Conservation (phyloP, 371 early-diverging fungal species). For the Lichtheimia ornata region DNA sequence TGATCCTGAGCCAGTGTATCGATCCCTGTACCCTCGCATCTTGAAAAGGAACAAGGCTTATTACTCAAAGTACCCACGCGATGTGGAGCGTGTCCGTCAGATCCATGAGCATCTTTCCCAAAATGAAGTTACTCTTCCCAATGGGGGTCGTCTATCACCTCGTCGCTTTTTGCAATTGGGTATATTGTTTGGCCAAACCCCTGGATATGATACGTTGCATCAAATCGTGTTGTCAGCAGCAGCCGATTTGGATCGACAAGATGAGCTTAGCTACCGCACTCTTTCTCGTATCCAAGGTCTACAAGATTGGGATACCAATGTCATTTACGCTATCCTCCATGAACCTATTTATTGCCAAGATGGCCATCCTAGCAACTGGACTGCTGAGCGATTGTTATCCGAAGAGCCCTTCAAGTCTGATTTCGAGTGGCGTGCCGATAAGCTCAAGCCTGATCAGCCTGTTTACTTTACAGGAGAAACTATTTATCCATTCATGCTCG, state of each 20-base stretch:
- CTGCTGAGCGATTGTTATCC: conserved; percentile 60
- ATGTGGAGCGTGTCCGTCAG: conserved; percentile 61
- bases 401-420: conserved; percentile 45
- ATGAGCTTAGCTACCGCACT: conserved; percentile 52
- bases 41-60: conserved; percentile 63
- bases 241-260: conserved; percentile 51
- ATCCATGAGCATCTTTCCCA: conserved; percentile 58
- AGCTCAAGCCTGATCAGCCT: conserved; percentile 31
- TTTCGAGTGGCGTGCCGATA: conserved; percentile 55
- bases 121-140: conserved; percentile 53
- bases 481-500: conserved; percentile 78
- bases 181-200: conserved; percentile 62
- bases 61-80: conserved; percentile 65
- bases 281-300: conserved; percentile 41
- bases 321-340: conserved; percentile 71
- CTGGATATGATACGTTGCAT: conserved; percentile 71
- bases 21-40: conserved; percentile 63
- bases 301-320: conserved; percentile 63
- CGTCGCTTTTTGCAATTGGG: conserved; percentile 79
- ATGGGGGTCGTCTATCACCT: conserved; percentile 68
- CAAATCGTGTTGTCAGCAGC: conserved; percentile 53
- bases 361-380: conserved; percentile 62
- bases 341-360: conserved; percentile 73
- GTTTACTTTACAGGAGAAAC: conserved; percentile 64
- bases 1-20: conserved; percentile 65